Conservation (phyloP, 306 rosid species). For the Prunus campanulata region DNA sequence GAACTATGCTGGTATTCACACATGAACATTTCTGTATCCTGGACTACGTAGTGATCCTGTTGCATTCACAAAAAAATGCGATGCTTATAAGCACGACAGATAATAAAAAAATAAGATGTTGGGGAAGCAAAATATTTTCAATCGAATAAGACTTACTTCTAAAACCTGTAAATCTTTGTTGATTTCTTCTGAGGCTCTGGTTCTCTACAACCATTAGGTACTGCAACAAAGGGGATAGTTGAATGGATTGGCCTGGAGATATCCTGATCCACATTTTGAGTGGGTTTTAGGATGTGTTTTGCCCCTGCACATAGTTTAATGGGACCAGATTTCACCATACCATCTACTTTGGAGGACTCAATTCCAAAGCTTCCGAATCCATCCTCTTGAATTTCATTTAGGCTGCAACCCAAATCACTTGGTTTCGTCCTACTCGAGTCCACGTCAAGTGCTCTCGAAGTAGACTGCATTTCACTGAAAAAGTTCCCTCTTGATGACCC, state of each 20-base stretch:
- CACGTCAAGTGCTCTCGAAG: slow-evolving; percentile 27
- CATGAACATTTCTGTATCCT: slow-evolving; percentile 15
- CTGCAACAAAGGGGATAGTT: slow-evolving; percentile 44
- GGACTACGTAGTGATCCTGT: slow-evolving; percentile 27
- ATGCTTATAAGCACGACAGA: slow-evolving; percentile 4
- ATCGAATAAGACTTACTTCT: slow-evolving; percentile 41
- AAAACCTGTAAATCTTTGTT: slow-evolving; percentile 67
- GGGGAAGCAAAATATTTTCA: background rate
- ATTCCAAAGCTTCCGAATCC: slow-evolving; percentile 31
- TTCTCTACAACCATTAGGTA: slow-evolving; percentile 45
- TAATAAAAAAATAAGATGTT: background rate
- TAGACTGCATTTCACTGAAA: slow-evolving; percentile 31
- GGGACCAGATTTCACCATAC: slow-evolving; percentile 60
- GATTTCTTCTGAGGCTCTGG: slow-evolving; percentile 56
- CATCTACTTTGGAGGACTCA: slow-evolving; percentile 40
- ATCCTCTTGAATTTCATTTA: slow-evolving; percentile 32
- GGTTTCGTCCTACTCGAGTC: slow-evolving; percentile 36
- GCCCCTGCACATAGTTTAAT: slow-evolving; percentile 71
- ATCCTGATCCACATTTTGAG: slow-evolving; percentile 48
- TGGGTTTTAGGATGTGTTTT: slow-evolving; percentile 76
- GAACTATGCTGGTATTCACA: slow-evolving; percentile 39
- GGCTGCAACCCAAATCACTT: slow-evolving; percentile 35
- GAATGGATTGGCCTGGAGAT: slow-evolving; percentile 40
- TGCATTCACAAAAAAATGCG: slow-evolving; percentile 19
- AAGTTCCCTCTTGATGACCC: slow-evolving; percentile 34